phyloP scores from a whole-genome alignment of 1,139 yeast genomes.

The Saccharomyces pastorianus region DNA sequence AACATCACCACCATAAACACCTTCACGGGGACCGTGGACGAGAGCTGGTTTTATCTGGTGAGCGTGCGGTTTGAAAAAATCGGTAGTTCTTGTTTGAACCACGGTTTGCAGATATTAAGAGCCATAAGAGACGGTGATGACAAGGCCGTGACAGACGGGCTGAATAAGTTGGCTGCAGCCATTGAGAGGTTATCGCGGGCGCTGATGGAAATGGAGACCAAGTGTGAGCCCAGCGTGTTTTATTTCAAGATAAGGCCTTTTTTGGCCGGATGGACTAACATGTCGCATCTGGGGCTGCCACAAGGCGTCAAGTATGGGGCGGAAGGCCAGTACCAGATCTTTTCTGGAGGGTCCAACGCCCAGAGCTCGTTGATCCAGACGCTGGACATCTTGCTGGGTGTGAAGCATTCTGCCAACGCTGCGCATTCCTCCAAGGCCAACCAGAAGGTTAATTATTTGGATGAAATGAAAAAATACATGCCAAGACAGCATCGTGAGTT shows the following conservation, averaged over 20 bases:
- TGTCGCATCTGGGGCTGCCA: constrained; percentile 79
- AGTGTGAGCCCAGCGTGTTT: constrained; percentile 91
- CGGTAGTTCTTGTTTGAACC: constrained; percentile 59
- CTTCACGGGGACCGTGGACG: constrained; percentile 85
- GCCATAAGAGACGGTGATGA: constrained; percentile 33
- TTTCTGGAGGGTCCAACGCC: constrained; percentile 90
- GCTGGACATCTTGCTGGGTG: constrained; percentile 68
- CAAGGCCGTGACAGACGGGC: constrained; percentile 16
- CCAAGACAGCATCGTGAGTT: constrained; percentile 78
- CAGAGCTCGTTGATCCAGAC: constrained; percentile 86
- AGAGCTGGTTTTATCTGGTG: constrained; percentile 87
- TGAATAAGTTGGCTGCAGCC: constrained; percentile 46
- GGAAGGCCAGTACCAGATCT: constrained; percentile 49
- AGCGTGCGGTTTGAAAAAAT: constrained; percentile 78
- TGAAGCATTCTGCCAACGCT: constrained; percentile 75
- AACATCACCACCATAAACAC: constrained; percentile 75
- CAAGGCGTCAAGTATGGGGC: constrained; percentile 72
- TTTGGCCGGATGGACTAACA: constrained; percentile 90
- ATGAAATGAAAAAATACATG: constrained; percentile 83
- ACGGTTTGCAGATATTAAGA: constrained; percentile 55
- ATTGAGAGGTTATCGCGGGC: constrained; percentile 71
- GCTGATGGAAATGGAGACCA: constrained; percentile 78
- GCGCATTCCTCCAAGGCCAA: constrained; percentile 30
- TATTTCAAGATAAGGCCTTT: constrained; percentile 82
- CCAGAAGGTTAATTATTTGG: constrained; percentile 45